A percentile compares a stretch with the other conserved stretches of the same genome.
Evolutionary conservation across 352 stramenopile species (phyloP).

Genomic region (Blastocystis hominis): DNA sequence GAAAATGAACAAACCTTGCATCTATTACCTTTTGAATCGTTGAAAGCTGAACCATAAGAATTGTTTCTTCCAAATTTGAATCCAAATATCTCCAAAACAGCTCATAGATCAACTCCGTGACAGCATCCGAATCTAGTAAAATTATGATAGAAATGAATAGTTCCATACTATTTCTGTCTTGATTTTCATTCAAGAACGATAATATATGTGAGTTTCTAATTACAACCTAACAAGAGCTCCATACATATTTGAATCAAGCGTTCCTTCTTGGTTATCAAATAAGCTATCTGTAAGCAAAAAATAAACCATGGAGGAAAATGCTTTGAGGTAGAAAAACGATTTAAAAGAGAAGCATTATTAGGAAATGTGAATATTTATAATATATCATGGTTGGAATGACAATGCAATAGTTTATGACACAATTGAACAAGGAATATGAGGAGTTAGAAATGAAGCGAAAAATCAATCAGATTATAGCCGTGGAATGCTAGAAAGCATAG

Average conservation of each 20-base stretch:
- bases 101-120: constrained; percentile 26
- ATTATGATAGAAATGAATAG: neutral
- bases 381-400: too few species aligned
- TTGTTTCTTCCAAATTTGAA: neutral
- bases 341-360: too few species aligned
- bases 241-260: neutral
- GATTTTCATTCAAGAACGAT: neutral
- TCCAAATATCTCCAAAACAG: constrained; percentile 25
- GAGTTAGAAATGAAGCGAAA: too few species aligned
- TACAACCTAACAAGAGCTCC: neutral
- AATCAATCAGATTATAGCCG: too few species aligned
- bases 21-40: neutral
- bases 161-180: neutral
- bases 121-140: neutral
- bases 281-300: constrained; percentile 1
- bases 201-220: neutral
- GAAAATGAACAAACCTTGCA: neutral
- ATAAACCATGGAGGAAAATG: neutral
- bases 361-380: too few species aligned
- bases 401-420: too few species aligned
- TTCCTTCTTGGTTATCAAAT: neutral
- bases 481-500: too few species aligned
- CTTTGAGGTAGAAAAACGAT: too few species aligned
- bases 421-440: too few species aligned
- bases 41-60: neutral